Conservation (phyloP, 2,329 filamentous ascomycete species). For the Trichoderma atroviride region DNA sequence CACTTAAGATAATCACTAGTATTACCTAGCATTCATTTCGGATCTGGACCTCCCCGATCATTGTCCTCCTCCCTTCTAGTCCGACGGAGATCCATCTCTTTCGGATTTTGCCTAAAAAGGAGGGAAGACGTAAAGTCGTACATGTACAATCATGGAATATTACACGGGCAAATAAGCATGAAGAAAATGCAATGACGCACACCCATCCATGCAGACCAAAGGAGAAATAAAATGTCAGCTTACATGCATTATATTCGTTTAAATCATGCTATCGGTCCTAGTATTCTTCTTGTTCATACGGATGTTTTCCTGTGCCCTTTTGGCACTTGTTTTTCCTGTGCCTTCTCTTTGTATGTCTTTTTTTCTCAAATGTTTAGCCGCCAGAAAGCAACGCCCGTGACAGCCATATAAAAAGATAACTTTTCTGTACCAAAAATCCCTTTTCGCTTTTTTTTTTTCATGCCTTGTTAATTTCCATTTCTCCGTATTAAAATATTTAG, state of each 20-base stretch:
- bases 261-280: constrained; percentile 8
- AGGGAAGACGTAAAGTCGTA: not conserved
- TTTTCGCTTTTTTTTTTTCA: not conserved
- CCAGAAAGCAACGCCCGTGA: not conserved
- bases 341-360: not conserved
- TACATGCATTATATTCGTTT: constrained; percentile 14
- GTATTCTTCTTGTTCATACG: not conserved
- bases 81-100: not conserved
- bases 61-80: not conserved
- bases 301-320: not conserved
- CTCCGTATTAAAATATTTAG: constrained; percentile 6
- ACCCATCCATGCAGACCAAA: not conserved
- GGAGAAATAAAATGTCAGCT: constrained; percentile 7
- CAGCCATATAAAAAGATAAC: constrained; percentile 8
- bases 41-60: not conserved
- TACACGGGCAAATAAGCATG: not conserved
- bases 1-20: no score
- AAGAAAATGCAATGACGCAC: not conserved
- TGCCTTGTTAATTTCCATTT: constrained; percentile 11
- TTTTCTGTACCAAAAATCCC: constrained; percentile 23
- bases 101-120: not conserved
- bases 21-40: not conserved
- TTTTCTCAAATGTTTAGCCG: constrained; percentile 2
- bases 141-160: not conserved
- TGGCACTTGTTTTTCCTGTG: not conserved